Evolutionary conservation across 1,139 yeast species (phyloP), one percentile per base, ranked within the genome.

Genomic region (Protomyces pachydermus): DNA sequence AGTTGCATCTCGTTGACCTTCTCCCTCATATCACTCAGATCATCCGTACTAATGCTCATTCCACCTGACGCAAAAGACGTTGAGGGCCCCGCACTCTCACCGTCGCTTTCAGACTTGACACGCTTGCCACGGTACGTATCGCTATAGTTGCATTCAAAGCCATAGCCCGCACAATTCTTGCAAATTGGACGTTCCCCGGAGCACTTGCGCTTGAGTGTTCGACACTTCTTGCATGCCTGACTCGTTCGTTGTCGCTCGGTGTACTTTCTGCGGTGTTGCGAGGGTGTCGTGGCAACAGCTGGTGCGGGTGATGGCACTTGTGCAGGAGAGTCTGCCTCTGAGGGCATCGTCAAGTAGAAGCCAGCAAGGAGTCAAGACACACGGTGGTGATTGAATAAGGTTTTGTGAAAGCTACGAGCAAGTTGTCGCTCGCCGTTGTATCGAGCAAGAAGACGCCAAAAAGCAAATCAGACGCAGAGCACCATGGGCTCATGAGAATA

Each of bases 201-300:
- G 34, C 64, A 60, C 51, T 60, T 60, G 35, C 58, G 48, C 64
- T 60, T 60, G 38, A 60, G 38, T n/a, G 53, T 35, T 32, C 64
- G 58, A 35, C 64, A 60, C 50, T 54, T 60, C 20, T 54, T 54
- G 50, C 64, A 60, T 12, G 64, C 64, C 39, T 60, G 64, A 45
- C 58, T 60, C 5, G 64, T 60, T 20, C 64, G 56, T 23, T 54
- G 58, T 9, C 64, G 58, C 39, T 60, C 62, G n/a, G 62, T 58
- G 34, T 58, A 58, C 28, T 58, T 58, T 18, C 62, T n/a, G 16
- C 61, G 48, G 46, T 56, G 50, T 16, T 53, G 54, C 6, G 50
- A n/a, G 14, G 39, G 37, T n/a, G 39, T 50, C 16, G 14, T 18
- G 6, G 6, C 10, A 18, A 18, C 42, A 12, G 42, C 14, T 12